phyloP scores from a whole-genome alignment of 2,329 filamentous ascomycete species.

The Epichloe gansuensis region DNA sequence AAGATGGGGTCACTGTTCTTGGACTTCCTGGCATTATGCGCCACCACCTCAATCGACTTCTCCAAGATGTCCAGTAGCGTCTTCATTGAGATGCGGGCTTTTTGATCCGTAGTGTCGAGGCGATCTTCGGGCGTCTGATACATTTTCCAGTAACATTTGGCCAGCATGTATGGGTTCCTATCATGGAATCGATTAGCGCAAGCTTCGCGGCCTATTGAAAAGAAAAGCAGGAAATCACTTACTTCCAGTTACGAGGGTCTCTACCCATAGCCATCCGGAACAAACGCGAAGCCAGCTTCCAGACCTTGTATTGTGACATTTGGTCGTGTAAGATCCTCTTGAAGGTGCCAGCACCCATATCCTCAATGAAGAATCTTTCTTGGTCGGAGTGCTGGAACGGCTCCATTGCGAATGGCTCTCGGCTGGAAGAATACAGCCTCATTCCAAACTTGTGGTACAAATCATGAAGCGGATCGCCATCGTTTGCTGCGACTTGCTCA shows the following conservation, averaged over 20 bases:
- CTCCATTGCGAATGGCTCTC: conserved; percentile 51
- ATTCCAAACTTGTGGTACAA: conserved; percentile 48
- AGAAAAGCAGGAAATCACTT: conserved; percentile 14
- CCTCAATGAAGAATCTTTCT: conserved; percentile 43
- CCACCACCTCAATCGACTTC: conserved; percentile 36
- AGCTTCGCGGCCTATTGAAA: background rate
- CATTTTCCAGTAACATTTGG: conserved; percentile 53
- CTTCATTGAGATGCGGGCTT: conserved; percentile 19
- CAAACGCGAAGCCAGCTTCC: conserved; percentile 45
- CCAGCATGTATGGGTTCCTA: conserved; percentile 46
- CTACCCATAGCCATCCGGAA: conserved; percentile 43
- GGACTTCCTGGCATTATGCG: conserved; percentile 39
- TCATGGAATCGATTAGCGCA: conserved; percentile 12
- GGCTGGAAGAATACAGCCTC: conserved; percentile 48
- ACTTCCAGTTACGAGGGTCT: conserved; percentile 45
- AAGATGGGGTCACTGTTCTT: conserved; percentile 62
- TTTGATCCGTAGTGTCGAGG: conserved; percentile 30
- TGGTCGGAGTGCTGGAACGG: conserved; percentile 44
- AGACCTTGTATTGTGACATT: conserved; percentile 47
- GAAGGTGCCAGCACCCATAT: conserved; percentile 36
- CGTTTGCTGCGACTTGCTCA: conserved; percentile 29
- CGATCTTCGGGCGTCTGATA: conserved; percentile 34
- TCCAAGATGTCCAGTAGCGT: conserved; percentile 37
- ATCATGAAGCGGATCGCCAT: conserved; percentile 42
- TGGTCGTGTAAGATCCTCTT: conserved; percentile 39